Conservation (phyloP, 495 filamentous ascomycete genomes). For the Hypoxylon fragiforme region DNA sequence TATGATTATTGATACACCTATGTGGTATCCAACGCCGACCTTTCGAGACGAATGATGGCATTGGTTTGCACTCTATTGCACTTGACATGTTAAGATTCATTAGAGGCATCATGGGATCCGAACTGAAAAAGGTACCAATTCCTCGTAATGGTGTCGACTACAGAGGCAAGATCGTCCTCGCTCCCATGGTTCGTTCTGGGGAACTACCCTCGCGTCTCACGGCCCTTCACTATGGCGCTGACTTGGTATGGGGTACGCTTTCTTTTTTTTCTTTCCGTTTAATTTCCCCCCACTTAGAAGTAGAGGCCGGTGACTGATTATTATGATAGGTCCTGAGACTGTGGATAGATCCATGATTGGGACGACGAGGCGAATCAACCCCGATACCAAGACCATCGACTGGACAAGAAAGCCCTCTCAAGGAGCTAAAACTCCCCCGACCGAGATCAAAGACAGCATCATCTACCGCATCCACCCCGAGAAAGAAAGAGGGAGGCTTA, state of each 20-base stretch:
- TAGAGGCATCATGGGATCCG: slow-evolving; percentile 57
- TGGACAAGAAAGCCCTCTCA: slow-evolving; percentile 77
- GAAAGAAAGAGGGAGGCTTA: slow-evolving; percentile 68
- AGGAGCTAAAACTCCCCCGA: slow-evolving; percentile 49
- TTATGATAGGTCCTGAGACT: slow-evolving; percentile 75
- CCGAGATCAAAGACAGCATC: slow-evolving; percentile 63
- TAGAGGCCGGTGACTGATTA: neutral
- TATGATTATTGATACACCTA: too few species aligned
- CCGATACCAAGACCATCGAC: slow-evolving; percentile 74
- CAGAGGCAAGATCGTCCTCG: slow-evolving; percentile 87
- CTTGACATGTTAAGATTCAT: too few species aligned
- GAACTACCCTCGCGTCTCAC: slow-evolving; percentile 87
- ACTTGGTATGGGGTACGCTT: slow-evolving; percentile 84
- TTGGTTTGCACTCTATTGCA: too few species aligned
- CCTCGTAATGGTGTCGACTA: slow-evolving; percentile 90
- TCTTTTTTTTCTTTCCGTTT: neutral
- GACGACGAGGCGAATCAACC: slow-evolving; percentile 72
- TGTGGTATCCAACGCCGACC: too few species aligned
- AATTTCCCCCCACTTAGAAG: neutral
- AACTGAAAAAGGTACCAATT: slow-evolving; percentile 70
- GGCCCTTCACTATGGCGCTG: slow-evolving; percentile 91
- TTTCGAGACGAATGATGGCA: neutral
- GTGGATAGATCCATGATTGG: slow-evolving; percentile 91
- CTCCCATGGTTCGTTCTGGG: slow-evolving; percentile 95
- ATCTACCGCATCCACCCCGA: slow-evolving; percentile 83